phyloP scores from a whole-genome alignment of 805 yeast species.

The Cyberlindnera veronae region DNA sequence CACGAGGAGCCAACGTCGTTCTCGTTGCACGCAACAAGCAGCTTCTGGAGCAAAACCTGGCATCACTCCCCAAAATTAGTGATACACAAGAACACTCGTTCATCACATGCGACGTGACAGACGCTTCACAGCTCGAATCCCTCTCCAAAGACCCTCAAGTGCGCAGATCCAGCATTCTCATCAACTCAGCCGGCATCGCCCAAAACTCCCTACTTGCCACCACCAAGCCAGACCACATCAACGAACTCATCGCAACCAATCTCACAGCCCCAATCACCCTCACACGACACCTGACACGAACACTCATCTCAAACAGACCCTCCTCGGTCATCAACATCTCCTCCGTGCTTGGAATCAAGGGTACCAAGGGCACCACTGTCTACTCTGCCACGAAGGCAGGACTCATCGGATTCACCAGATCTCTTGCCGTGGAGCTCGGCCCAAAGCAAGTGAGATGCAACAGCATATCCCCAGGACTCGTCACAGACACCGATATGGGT shows the following conservation, averaged over 20 bases:
- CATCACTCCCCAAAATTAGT: slow-evolving; percentile 7
- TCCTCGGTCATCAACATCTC: slow-evolving; percentile 57
- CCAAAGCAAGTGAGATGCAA: slow-evolving; percentile 55
- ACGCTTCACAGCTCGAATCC: slow-evolving; percentile 6
- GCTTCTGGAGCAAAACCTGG: slow-evolving; percentile 30
- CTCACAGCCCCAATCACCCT: slow-evolving; percentile 58
- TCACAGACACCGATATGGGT: slow-evolving; percentile 62
- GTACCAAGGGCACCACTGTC: slow-evolving; percentile 54
- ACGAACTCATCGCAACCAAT: slow-evolving; percentile 49
- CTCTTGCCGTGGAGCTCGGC: slow-evolving; percentile 58
- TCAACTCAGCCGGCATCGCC: slow-evolving; percentile 56
- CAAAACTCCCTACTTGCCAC: slow-evolving; percentile 49
- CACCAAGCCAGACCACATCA: slow-evolving; percentile 40
- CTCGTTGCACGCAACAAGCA: slow-evolving; percentile 47
- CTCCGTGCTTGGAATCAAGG: slow-evolving; percentile 53
- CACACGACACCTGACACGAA: slow-evolving; percentile 47
- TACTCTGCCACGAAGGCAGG: slow-evolving; percentile 76
- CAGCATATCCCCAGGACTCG: slow-evolving; percentile 64
- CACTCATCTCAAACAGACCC: slow-evolving; percentile 43
- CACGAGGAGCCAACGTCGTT: slow-evolving; percentile 48
- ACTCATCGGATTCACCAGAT: slow-evolving; percentile 53
- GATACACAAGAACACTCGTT: slow-evolving; percentile 18
- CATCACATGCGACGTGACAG: slow-evolving; percentile 17
- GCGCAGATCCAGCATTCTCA: slow-evolving; percentile 25
- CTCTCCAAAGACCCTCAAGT: slow-evolving; percentile 1